phyloP scores from a whole-genome alignment of 768 basidiomycete genomes.

The Suillus bovinus region DNA sequence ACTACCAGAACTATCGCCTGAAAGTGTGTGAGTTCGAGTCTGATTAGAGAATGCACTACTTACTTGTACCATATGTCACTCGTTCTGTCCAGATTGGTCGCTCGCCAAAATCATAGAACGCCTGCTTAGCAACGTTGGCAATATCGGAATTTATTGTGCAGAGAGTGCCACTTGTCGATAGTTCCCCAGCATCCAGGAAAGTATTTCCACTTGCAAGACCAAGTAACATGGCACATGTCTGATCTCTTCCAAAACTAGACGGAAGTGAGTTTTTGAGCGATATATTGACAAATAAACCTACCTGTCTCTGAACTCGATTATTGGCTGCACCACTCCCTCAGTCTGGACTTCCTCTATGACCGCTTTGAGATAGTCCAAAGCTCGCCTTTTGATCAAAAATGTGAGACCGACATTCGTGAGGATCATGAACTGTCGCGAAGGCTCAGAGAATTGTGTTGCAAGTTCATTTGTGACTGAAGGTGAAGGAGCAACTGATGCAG shows the following conservation, averaged over 20 bases:
- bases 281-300: constrained; percentile 28
- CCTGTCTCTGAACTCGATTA: constrained; percentile 84
- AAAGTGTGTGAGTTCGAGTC: constrained; percentile 1
- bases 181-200: constrained; percentile 64
- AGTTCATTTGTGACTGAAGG: constrained; percentile 76
- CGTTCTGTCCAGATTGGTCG: constrained; percentile 82
- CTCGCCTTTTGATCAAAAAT: constrained; percentile 76
- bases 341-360: constrained; percentile 82
- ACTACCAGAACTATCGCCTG: constrained; percentile 69
- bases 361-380: constrained; percentile 81
- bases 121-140: constrained; percentile 74
- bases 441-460: constrained; percentile 76
- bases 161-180: constrained; percentile 45
- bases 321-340: constrained; percentile 74
- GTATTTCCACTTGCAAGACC: constrained; percentile 85
- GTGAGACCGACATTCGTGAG: constrained; percentile 85
- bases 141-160: constrained; percentile 60
- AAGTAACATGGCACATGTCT: constrained; percentile 90
- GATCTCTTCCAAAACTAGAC: constrained; percentile 83
- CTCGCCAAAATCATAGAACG: constrained; percentile 85
- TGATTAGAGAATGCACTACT: constrained; percentile 19
- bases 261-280: constrained; percentile 8
- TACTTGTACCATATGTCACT: constrained; percentile 74
- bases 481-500: constrained; percentile 41
- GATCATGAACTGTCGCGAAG: constrained; percentile 79